These are phyloP conservation scores for Incumbomyces delicatus DNA, from an alignment of 2,329 filamentous ascomycete species.

Conservation along the genomic window DNA sequence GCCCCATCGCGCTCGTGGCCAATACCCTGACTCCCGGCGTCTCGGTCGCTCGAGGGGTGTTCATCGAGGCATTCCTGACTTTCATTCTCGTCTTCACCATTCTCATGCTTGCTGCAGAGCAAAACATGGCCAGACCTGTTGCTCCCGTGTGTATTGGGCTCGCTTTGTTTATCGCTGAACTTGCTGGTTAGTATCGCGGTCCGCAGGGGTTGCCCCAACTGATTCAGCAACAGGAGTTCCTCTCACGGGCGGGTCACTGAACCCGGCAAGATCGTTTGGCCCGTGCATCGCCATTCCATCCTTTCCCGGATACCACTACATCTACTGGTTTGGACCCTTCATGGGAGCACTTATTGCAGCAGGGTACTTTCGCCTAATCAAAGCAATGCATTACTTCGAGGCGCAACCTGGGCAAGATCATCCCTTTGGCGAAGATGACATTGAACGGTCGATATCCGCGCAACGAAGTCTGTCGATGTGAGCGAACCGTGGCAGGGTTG, in stretches of 20 bases:
- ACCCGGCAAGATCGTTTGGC: conserved; percentile 39
- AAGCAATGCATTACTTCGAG: conserved; percentile 32
- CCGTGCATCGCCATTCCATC: conserved; percentile 34
- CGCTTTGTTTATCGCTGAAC: conserved; percentile 53
- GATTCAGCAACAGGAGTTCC: too few species aligned
- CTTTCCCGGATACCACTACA: conserved; percentile 39
- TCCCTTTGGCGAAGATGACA: too few species aligned
- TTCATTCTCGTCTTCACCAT: conserved; percentile 54
- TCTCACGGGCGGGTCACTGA: conserved; percentile 38
- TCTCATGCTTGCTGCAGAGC: conserved; percentile 62
- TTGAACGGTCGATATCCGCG: too few species aligned
- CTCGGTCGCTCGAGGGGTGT: conserved; percentile 49
- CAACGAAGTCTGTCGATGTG: too few species aligned
- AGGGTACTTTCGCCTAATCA: conserved; percentile 39
- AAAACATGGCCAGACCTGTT: conserved; percentile 61
- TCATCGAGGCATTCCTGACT: conserved; percentile 59
- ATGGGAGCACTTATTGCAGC: conserved; percentile 38
- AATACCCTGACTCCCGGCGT: conserved; percentile 45
- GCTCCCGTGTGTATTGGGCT: conserved; percentile 64
- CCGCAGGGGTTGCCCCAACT: too few species aligned
- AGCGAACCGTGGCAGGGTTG: too few species aligned
- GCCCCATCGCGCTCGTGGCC: conserved; percentile 37
- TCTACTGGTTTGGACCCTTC: conserved; percentile 40
- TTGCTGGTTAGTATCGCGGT: too few species aligned
- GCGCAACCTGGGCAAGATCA: conserved; percentile 47